Base-by-base conservation (phyloP, 73 alveolate species). In the Paramecium primaurelia region DNA sequence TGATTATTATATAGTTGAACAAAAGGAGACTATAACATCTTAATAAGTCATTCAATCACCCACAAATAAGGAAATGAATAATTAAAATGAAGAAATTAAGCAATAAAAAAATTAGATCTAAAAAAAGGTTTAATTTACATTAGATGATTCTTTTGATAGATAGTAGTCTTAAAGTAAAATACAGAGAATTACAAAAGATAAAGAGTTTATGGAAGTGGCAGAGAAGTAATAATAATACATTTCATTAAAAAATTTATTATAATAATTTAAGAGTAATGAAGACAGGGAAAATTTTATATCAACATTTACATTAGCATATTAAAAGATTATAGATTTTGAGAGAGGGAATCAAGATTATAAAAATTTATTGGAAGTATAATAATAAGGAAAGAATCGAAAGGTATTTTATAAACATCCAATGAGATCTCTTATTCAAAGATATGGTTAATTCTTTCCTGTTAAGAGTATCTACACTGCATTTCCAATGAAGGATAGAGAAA, bases 91-190 rank as follows among this genome's bases (percentile, higher is more conserved):
- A 38, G 58, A 75, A 18, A 3, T 30, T 6, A 75, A 37, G 36
- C 10, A 30, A 75, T n/a, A 3, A 14, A 42, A 38, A 34, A 42
- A 0, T 38, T 75, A 34, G 60, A 42, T 42, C 9, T 25, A 34
- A 38, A 75, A 75, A 18, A 75, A 38, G 22, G 42, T 42, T n/a
- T 36, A 75, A 7, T 75, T 73, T 73, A 30, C 83, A 8, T 26
- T 71, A 14, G 90, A 77, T 22, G 90, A 77, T 22, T 77, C 90
- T 37, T 77, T 77, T 77, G 90, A 77, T 77, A 37, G 71, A n/a
- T 77, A 77, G 10, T 44, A 77, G 2, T 22, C 69, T 42, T 22
- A 34, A 71, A 71, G 86, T 36, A 71, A 71, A 32, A 18, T 71
- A 12, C 14, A 47, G 14, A 44, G 45, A 44, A 77, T 77, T 4